Evolutionary conservation across 2,329 filamentous ascomycete genomes (phyloP).

Genomic region (Bipolaris zeicola): DNA sequence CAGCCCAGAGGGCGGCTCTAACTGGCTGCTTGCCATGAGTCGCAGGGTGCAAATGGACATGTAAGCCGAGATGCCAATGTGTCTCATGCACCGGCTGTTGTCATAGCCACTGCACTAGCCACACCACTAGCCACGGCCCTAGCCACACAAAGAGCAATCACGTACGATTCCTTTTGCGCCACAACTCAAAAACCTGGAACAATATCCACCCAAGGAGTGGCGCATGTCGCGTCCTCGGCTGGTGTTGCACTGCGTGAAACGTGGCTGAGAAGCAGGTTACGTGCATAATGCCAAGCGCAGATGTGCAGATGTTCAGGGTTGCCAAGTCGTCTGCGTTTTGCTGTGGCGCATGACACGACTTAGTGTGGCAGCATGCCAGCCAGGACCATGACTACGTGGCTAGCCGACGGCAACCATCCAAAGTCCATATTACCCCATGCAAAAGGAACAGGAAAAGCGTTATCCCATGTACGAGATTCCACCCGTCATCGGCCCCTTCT

Average conservation of each 20-base stretch:
- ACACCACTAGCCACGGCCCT: constrained; percentile 14
- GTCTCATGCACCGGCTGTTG: not conserved
- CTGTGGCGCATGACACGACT: constrained; percentile 19
- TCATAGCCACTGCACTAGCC: constrained; percentile 7
- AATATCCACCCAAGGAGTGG: constrained; percentile 4
- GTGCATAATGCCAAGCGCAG: constrained; percentile 8
- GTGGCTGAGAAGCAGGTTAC: constrained; percentile 5
- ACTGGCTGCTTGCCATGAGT: not conserved
- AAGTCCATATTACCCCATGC: no score
- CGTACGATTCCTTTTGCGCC: not conserved
- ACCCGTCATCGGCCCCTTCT: no score
- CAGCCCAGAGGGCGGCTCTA: not conserved
- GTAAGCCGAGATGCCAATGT: not conserved
- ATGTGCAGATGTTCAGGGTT: not conserved
- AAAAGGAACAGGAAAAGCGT: no score
- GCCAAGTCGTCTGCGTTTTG: constrained; percentile 2
- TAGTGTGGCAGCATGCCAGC: constrained; percentile 1
- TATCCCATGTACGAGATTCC: no score
- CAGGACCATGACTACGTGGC: constrained; percentile 2
- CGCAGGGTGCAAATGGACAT: not conserved
- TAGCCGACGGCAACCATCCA: not conserved
- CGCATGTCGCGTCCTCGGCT: constrained; percentile 1
- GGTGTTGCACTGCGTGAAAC: not conserved
- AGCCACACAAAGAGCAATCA: not conserved
- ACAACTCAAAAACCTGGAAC: not conserved